Evolutionary conservation across 805 yeast species (phyloP), one percentile per base, ranked within the genome.

Genomic region (Candida silvicultrix): DNA sequence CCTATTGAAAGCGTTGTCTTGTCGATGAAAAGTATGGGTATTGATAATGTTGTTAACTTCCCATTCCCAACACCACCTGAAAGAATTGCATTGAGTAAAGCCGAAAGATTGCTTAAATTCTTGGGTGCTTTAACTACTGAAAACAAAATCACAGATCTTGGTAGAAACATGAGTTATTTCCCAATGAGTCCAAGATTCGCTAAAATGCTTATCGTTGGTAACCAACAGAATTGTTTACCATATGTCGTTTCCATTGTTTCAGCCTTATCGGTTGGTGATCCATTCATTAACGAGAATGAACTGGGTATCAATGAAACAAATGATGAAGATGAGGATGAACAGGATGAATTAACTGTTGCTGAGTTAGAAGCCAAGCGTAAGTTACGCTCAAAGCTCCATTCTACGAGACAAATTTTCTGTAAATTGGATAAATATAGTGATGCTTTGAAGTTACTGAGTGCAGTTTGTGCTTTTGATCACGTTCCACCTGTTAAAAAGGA

Each of bases 51-150:
- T 34, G 69, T 81, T 20, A 92, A 94, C 58, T 94, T 94, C 70
- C 99, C 99, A 32, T 94, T 94, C 67, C 96, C 98, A 4, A 90
- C 98, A 0, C 87, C 96, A 2, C 97, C 98, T 0, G 85, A 83
- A 43, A 67, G 83, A 45, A 41, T 42, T 0, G 69, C 84, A 31
- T 67, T 94, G 37, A 63, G 62, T 2, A 78, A 74, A 45, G 95
- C 97, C 0, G 83, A 88, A 50, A 74, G 73, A 46, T 59, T 89
- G 14, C 70, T 94, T 46, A 74, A 77, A 38, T 76, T 78, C 52
- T 64, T 94, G 28, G 97, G 97, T 10, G 99, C 98, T 0, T 65
- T 94, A 49, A 67, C 66, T 34, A 63, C 65, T 10, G 69, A 74
- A 2, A 80, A 71, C 23, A 62, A 61, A 7, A 74, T 94, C 28